Percentiles rank a stretch among this genome's conserved stretches.
Conservation (phyloP, 805 yeast species). For the Sugiyamaella smithiae region DNA sequence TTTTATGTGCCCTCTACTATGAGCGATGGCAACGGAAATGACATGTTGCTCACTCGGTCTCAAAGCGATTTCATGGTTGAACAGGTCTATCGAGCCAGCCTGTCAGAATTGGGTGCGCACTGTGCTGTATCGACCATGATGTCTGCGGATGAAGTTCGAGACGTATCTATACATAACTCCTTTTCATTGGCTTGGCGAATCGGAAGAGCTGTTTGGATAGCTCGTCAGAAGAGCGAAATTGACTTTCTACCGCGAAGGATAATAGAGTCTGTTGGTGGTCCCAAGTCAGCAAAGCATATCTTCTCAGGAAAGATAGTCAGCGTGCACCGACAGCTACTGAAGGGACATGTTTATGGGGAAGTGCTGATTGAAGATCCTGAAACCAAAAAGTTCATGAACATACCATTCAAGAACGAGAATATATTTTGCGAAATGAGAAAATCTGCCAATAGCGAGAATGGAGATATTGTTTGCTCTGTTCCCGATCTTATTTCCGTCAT, state of each 20-base stretch:
- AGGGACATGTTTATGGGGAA: conserved; percentile 42
- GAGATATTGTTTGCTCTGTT: conserved; percentile 39
- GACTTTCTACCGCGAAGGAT: conserved; percentile 37
- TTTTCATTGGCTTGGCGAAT: conserved; percentile 48
- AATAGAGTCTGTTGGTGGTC: conserved; percentile 39
- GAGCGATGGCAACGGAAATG: conserved; percentile 41
- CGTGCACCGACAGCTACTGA: conserved; percentile 42
- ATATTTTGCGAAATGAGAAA: conserved; percentile 33
- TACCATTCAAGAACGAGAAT: conserved; percentile 51
- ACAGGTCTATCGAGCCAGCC: conserved; percentile 41
- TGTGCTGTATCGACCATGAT: conserved; percentile 40
- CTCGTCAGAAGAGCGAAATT: conserved; percentile 39
- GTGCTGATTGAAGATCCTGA: conserved; percentile 35
- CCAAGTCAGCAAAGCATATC: conserved; percentile 33
- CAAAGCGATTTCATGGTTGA: conserved; percentile 37
- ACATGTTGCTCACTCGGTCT: conserved; percentile 15
- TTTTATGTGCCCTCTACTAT: conserved; percentile 21
- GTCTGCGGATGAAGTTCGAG: conserved; percentile 28
- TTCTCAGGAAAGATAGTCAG: conserved; percentile 45
- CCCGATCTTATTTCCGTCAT: conserved; percentile 47
- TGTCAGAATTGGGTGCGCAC: conserved; percentile 44
- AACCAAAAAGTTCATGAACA: conserved; percentile 18
- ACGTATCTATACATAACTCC: conserved; percentile 36
- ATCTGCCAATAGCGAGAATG: conserved; percentile 16
- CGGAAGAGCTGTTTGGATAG: conserved; percentile 43